Evolutionary conservation across 1,139 yeast species (phyloP).

Genomic region (Saccharomycopsis phalli): DNA sequence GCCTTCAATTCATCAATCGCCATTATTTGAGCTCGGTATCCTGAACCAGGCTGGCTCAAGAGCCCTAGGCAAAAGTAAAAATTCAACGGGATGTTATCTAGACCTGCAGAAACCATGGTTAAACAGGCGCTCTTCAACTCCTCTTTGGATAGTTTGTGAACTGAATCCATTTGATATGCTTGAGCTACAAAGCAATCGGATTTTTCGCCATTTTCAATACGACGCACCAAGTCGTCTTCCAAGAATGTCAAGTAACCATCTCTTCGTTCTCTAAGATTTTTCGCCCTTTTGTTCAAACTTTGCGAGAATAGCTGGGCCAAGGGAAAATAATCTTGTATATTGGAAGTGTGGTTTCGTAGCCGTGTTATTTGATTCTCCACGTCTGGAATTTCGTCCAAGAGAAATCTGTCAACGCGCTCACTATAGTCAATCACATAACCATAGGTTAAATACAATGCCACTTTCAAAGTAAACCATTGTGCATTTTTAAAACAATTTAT

Average conservation of each 20-base stretch:
- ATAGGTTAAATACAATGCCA: slow-evolving; percentile 51
- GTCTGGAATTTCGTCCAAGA: slow-evolving; percentile 47
- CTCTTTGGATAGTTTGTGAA: slow-evolving; percentile 9
- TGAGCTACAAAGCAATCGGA: slow-evolving; percentile 38
- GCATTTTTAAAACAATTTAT: slow-evolving; percentile 35
- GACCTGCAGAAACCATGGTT: slow-evolving; percentile 73
- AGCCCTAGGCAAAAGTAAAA: slow-evolving; percentile 56
- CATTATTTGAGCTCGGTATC: slow-evolving; percentile 36
- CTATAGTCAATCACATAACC: slow-evolving; percentile 45
- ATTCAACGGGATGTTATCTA: slow-evolving; percentile 64
- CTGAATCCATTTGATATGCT: slow-evolving; percentile 24
- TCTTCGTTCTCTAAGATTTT: slow-evolving; percentile 37
- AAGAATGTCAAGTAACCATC: slow-evolving; percentile 46
- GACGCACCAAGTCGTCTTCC: slow-evolving; percentile 25
- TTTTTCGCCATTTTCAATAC: slow-evolving; percentile 25
- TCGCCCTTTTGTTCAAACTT: slow-evolving; percentile 29
- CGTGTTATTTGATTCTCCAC: slow-evolving; percentile 60
- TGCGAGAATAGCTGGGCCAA: slow-evolving; percentile 32
- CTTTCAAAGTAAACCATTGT: slow-evolving; percentile 48
- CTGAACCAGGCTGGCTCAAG: slow-evolving; percentile 40
- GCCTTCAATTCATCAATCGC: slow-evolving; percentile 30
- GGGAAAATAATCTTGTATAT: slow-evolving; percentile 56
- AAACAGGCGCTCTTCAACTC: slow-evolving; percentile 59
- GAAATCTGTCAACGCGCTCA: slow-evolving; percentile 29
- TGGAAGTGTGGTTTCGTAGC: slow-evolving; percentile 55